These are phyloP conservation scores for Ramaria rubella DNA, from an alignment of 768 basidiomycete species.

Conservation along the genomic window DNA sequence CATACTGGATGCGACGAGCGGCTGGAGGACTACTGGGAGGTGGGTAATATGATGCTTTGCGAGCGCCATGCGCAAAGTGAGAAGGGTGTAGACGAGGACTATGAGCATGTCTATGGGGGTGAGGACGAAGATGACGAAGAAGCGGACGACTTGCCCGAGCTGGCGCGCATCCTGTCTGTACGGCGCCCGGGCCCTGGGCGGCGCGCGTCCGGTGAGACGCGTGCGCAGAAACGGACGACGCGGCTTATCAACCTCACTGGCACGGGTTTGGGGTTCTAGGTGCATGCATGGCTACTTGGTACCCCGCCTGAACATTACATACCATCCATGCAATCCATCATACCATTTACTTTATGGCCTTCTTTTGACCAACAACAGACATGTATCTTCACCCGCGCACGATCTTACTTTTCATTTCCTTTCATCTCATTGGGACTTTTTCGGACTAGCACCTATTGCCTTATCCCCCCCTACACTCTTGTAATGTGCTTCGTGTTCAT, in stretches of 20 bases:
- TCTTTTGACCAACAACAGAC: not conserved
- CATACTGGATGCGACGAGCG: constrained; percentile 40
- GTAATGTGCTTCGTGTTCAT: not conserved
- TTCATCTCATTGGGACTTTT: not conserved
- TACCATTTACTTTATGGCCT: not conserved
- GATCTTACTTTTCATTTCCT: no score
- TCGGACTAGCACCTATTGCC: not conserved
- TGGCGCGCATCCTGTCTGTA: not conserved
- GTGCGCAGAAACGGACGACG: constrained; percentile 8
- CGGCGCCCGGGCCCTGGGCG: not conserved
- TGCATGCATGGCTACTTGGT: not conserved
- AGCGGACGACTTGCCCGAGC: not conserved
- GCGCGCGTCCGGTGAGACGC: not conserved
- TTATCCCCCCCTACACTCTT: not conserved
- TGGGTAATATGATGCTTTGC: constrained; percentile 80
- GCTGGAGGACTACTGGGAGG: constrained; percentile 83
- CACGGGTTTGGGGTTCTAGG: not conserved
- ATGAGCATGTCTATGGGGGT: constrained; percentile 43
- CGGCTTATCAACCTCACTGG: constrained; percentile 2
- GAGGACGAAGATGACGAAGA: not conserved
- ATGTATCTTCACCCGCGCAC: not conserved
- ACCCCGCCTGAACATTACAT: not conserved
- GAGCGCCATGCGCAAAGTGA: constrained; percentile 58
- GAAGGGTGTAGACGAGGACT: not conserved
- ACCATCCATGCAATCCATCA: not conserved